Base-by-base conservation (phyloP, 2,329 filamentous ascomycete species). In the Colletotrichum sp. region DNA sequence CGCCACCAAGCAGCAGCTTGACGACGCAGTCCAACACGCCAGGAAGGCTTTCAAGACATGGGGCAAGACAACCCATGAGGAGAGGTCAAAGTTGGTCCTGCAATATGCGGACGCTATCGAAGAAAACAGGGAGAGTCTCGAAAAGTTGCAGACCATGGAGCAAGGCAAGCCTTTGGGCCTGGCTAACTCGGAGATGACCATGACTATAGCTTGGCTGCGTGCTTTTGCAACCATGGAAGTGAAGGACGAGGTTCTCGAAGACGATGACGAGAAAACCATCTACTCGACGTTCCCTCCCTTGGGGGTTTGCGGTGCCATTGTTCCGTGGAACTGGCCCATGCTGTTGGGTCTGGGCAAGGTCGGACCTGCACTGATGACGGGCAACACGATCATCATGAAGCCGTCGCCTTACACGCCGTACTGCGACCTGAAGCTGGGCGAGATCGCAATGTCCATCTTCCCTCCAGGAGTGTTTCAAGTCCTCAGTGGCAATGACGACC, bases 381-480 rank as follows among this genome's bases (percentile, higher is more conserved):
- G 90, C 18, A 90, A 90, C 76, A 80, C 82, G 9, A 80, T 91
- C 58, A 89, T 91, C 68, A 79, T 90, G 76, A 91, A 91, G 80
- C 88, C 89, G 4, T 90, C 88, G 6, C 88, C 88, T 0, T 91
- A 87, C 78, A 90, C 90, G 0, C 90, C 90, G 0, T 92, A 91
- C 80, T 86, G 84, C 3, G 83, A 83, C 8, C 83, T 93, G 47
- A 93, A 93, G 80, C 77, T 91, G 21, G 87, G 85, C 18, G 90
- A 93, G 81, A 79, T 93, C 4, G 89, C 86, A 0, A 85, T 88
- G 72, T 79, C 86, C n/a, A 83, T 92, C 81, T 90, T 92, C 80
- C 90, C 90, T 2, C 87, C 89, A 0, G 91, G 91, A 54, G 89
- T 93, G 16, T 79, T 93, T 8, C 90, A 93, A 77, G 88, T 85